Evolutionary conservation across 768 basidiomycete genomes (phyloP).

Genomic region (Plicaturopsis crispa): DNA sequence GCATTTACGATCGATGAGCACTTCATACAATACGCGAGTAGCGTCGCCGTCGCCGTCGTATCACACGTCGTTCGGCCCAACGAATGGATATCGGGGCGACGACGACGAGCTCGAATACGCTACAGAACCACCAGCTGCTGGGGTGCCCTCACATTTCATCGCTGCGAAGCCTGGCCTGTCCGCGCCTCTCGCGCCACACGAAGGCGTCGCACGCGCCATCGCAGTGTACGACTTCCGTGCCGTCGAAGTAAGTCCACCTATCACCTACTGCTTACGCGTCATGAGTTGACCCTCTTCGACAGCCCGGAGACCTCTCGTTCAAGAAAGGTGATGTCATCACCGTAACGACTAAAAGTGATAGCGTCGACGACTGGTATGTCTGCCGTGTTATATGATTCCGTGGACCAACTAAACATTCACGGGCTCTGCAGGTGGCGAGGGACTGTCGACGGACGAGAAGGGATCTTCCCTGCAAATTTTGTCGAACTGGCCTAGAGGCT

Average conservation of each 20-base stretch:
- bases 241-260: conserved; percentile 44
- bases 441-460: conserved; percentile 47
- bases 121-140: no score
- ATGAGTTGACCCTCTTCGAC: conserved; percentile 7
- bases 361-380: conserved; percentile 65
- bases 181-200: conserved; percentile 39
- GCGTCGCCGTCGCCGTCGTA: conserved; percentile 11
- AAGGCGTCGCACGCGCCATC: conserved; percentile 66
- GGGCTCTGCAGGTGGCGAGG: conserved; percentile 62
- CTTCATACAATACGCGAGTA: no score
- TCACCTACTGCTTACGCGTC: conserved; percentile 2
- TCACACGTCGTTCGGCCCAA: conserved; percentile 1
- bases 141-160: conserved; percentile 21
- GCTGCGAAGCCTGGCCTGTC: conserved; percentile 43
- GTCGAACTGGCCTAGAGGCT: conserved; percentile 60
- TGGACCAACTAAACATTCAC: conserved; percentile 1
- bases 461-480: conserved; percentile 80
- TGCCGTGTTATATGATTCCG: neutral
- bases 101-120: no score
- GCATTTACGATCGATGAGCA: conserved; percentile 28
- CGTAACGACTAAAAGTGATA: conserved; percentile 62
- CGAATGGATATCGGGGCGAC: neutral
- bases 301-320: conserved; percentile 74
- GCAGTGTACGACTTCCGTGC: conserved; percentile 71
- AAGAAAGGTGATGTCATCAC: conserved; percentile 68